Conservation (phyloP, 2,329 filamentous ascomycete species). For the Aspergillus calidoustus region DNA sequence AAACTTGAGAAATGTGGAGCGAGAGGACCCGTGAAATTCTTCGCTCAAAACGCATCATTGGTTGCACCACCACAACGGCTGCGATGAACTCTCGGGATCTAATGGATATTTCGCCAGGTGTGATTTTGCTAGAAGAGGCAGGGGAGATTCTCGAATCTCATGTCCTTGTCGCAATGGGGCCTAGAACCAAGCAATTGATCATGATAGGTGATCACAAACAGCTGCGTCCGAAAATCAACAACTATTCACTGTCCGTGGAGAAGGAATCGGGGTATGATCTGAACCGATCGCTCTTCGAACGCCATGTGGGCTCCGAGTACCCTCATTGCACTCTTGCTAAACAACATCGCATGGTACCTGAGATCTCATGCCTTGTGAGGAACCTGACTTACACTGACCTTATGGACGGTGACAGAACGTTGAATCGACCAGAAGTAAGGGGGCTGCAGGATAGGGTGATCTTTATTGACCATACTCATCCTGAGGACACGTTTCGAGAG, state of each 20-base stretch:
- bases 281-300: constrained; percentile 71
- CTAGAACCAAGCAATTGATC: constrained; percentile 65
- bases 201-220: constrained; percentile 77
- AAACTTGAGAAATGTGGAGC: constrained; percentile 15
- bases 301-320: constrained; percentile 62
- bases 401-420: constrained; percentile 58
- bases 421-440: constrained; percentile 51
- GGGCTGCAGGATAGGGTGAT: constrained; percentile 66
- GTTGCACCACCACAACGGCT: constrained; percentile 72
- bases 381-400: constrained; percentile 67
- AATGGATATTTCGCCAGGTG: constrained; percentile 58
- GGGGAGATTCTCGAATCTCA: constrained; percentile 74
- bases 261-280: constrained; percentile 69
- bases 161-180: constrained; percentile 63
- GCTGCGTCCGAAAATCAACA: constrained; percentile 69
- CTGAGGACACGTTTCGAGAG: constrained; percentile 53
- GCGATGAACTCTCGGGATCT: constrained; percentile 65
- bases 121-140: constrained; percentile 72
- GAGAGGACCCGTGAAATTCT: constrained; percentile 44
- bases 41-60: constrained; percentile 64
- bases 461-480: constrained; percentile 67
- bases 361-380: constrained; percentile 65
- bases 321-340: constrained; percentile 59
- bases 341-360: constrained; percentile 72
- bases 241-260: constrained; percentile 65